These are phyloP conservation scores for Hymenoscyphus albidus DNA, from an alignment of 2,329 filamentous ascomycete species.

Conservation along the genomic window DNA sequence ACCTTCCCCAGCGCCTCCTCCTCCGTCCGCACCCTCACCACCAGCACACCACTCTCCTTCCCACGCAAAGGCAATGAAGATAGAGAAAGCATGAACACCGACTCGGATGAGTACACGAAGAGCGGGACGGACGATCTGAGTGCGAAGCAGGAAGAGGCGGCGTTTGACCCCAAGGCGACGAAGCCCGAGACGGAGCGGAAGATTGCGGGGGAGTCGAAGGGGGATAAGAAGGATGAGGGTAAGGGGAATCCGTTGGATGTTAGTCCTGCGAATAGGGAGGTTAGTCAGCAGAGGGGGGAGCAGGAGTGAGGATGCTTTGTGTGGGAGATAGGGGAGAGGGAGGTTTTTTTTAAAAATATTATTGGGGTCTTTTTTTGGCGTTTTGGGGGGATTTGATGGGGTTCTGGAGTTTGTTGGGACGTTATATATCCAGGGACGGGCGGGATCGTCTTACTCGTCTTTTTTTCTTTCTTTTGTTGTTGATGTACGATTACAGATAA, in stretches of 20 bases:
- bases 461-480: too few species aligned
- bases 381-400: too few species aligned
- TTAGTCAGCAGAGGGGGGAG: conserved; percentile 46
- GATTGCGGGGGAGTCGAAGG: conserved; percentile 36
- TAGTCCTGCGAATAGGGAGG: conserved; percentile 56
- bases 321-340: conserved; percentile 35
- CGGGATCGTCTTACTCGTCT: too few species aligned
- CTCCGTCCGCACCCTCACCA: background rate
- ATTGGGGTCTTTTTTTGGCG: too few species aligned
- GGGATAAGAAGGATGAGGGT: conserved; percentile 23
- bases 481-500: too few species aligned
- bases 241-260: conserved; percentile 51
- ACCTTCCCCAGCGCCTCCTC: background rate
- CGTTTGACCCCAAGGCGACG: conserved; percentile 67
- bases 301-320: conserved; percentile 38
- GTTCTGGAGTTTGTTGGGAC: too few species aligned
- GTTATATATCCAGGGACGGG: too few species aligned
- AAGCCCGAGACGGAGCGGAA: conserved; percentile 58
- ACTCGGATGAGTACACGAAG: conserved; percentile 63
- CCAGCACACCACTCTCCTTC: background rate
- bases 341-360: background rate
- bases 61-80: conserved; percentile 48
- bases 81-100: conserved; percentile 61
- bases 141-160: conserved; percentile 52
- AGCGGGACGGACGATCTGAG: conserved; percentile 60